A percentile compares a stretch with the other conserved stretches of the same genome.
Evolutionary conservation across 305 asterid species (phyloP).

Genomic region (Euphrasia arctica): DNA sequence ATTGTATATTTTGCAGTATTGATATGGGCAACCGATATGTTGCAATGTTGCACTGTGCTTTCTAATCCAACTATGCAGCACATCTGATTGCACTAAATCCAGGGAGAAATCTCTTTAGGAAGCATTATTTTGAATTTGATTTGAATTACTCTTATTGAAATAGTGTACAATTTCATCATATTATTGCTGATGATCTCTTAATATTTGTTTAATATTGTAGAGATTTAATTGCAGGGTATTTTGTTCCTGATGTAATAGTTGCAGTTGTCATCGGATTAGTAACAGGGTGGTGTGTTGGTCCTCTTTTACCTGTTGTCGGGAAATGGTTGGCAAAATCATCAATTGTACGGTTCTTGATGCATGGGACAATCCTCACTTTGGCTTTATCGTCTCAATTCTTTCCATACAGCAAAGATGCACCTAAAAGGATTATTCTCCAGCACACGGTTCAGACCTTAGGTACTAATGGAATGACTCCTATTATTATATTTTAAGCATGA

Average conservation of each 20-base stretch:
- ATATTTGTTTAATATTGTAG: constrained; percentile 1
- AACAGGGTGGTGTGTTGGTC: constrained; percentile 93
- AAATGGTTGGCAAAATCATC: constrained; percentile 73
- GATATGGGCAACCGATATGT: not conserved
- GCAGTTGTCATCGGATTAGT: constrained; percentile 79
- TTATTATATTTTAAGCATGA: constrained; percentile 4
- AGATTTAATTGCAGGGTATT: constrained; percentile 65
- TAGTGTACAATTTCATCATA: constrained; percentile 15
- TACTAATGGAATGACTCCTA: constrained; percentile 28
- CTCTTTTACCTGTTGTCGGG: constrained; percentile 80
- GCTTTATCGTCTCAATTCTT: constrained; percentile 90
- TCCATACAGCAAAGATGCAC: constrained; percentile 95
- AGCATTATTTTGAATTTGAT: not conserved
- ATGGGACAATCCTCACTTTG: constrained; percentile 62
- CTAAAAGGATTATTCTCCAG: constrained; percentile 88
- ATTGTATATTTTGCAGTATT: constrained; percentile 3
- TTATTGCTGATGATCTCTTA: constrained; percentile 13
- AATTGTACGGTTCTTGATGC: constrained; percentile 63
- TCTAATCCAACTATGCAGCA: constrained; percentile 2
- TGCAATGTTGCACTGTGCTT: constrained; percentile 12
- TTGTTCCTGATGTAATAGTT: constrained; percentile 75
- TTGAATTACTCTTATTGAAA: not conserved
- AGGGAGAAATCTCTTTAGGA: not conserved
- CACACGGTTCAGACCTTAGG: constrained; percentile 79
- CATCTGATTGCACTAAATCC: constrained; percentile 6